Evolutionary conservation across 1,139 yeast species (phyloP), one percentile per base, ranked within the genome.

Genomic region (Lodderomyces metapsilosis): DNA sequence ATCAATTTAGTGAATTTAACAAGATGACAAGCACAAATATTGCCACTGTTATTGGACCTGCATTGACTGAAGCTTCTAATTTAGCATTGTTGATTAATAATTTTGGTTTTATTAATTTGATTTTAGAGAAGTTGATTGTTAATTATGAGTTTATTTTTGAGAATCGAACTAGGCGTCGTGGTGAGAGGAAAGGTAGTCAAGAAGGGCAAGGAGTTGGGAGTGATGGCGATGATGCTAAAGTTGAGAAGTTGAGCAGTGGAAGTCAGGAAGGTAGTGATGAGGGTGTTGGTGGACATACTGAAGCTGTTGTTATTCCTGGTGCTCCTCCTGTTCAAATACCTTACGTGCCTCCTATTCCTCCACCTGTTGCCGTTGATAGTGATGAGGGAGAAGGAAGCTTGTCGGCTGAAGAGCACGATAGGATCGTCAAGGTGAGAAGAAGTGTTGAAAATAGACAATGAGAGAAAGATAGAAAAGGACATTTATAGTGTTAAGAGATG

Each of bases 21-120:
- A 78, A 82, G 54, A 87, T 87, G 95, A 85, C 83, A 46, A 76
- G 89, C 3, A 82, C 86, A 7, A 87, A 87, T 56, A 65, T 87
- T 54, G 92, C 95, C 9, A 87, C 89, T 43, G 95, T 87, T 16
- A 69, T 78, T 48, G 83, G 83, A 0, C 83, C 83, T 2, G 78
- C 82, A 4, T 68, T 78, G 42, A 76, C 81, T 3, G 84, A 78
- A 50, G 80, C 82, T n/a, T 70, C 79, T 49, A 64, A 61, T 36
- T 70, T 79, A 42, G 78, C 73, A 23, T 59, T 71, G n/a, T 62
- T 75, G 51, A 67, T 74, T 34, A 68, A 67, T 45, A 73, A 70
- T 48, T 78, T 78, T 58, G 83, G 84, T 7, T 66, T 76, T 47
- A 77, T 78, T 74, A 78, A 77, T 52, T 68, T 70, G 36, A 62